Evolutionary conservation across 345 rosid genomes (phyloP), one percentile per base, ranked within the genome.

Genomic region (Acer saccharum): DNA sequence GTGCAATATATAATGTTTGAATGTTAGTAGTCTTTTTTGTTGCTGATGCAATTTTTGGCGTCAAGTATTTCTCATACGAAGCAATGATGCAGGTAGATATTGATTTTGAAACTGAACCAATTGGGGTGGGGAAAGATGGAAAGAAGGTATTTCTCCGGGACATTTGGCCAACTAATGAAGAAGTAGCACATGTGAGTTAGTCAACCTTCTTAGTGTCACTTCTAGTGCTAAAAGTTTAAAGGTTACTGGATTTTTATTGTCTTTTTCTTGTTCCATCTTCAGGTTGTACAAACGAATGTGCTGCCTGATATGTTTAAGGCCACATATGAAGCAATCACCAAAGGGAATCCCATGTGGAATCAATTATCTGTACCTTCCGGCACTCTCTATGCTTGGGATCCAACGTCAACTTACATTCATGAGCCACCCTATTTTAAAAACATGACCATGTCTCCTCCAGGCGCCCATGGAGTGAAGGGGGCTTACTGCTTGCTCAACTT

Each of bases 381-480:
- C 65, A 80, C 88, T 35, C 90, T 92, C 57, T 94, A 92, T 80
- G 82, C 89, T 12, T 94, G 98, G 97, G 95, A 91, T 69, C 81
- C 94, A 41, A 85, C 74, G n/a, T 94, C 98, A 80, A 92, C 97
- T 6, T 92, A 94, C 79, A 90, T 92, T 44, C 98, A 92, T 35
- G 97, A 92, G 50, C 98, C 98, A 32, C 93, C 98, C 6, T 94
- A 92, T 80, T 92, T 94, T 83, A 92, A 92, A 86, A 82, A 66
- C 88, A 94, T 94, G 97, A 92, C 86, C 76, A 94, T 94, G 98
- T 90, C 90, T 29, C 96, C 97, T 41, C 97, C 94, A 0, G 97
- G 98, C 5, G 88, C 91, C 27, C 91, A 89, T 76, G 83, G 94
- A 1, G 97, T 94, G 72, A 94, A 91, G 81, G 90, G 92, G 68